Percentiles rank a stretch among this genome's conserved stretches.
Evolutionary conservation across 768 basidiomycete species (phyloP).

Genomic region (Rhizopogon rudus): DNA sequence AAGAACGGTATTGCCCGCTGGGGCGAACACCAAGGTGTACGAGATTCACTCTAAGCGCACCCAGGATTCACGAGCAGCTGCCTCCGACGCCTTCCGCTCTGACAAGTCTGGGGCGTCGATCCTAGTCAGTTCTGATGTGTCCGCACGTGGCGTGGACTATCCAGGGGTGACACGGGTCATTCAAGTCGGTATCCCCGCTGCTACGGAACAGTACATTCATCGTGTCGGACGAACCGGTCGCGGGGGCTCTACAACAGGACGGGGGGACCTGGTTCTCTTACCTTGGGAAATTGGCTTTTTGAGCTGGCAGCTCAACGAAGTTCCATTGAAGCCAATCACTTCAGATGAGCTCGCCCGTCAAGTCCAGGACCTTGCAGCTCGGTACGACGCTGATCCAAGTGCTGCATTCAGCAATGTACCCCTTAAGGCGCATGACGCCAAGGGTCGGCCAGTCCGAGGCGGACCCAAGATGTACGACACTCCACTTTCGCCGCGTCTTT

Average conservation of each 20-base stretch:
- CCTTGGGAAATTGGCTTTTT: slow-evolving; percentile 77
- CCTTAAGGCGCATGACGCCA: neutral
- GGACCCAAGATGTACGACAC: slow-evolving; percentile 9
- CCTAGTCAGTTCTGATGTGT: slow-evolving; percentile 84
- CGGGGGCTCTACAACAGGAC: slow-evolving; percentile 47
- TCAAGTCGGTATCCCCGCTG: slow-evolving; percentile 78
- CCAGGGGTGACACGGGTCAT: slow-evolving; percentile 86
- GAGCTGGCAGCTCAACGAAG: slow-evolving; percentile 51
- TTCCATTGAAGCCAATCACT: slow-evolving; percentile 65
- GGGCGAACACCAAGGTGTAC: slow-evolving; percentile 49
- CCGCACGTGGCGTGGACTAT: slow-evolving; percentile 86
- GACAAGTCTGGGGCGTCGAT: slow-evolving; percentile 39
- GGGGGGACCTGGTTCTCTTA: slow-evolving; percentile 76
- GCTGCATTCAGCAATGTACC: slow-evolving; percentile 24
- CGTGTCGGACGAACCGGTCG: slow-evolving; percentile 85
- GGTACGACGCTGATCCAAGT: slow-evolving; percentile 41
- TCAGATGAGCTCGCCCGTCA: slow-evolving; percentile 42
- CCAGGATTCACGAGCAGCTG: slow-evolving; percentile 50
- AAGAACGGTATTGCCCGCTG: slow-evolving; percentile 43
- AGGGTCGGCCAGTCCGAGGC: neutral
- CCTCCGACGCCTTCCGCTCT: slow-evolving; percentile 55
- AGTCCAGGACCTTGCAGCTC: slow-evolving; percentile 39
- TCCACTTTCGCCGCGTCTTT: slow-evolving; percentile 8
- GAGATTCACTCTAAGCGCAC: slow-evolving; percentile 81
- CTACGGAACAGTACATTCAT: slow-evolving; percentile 73